Conservation (phyloP, 805 yeast species). For the Ogataea neopini region DNA sequence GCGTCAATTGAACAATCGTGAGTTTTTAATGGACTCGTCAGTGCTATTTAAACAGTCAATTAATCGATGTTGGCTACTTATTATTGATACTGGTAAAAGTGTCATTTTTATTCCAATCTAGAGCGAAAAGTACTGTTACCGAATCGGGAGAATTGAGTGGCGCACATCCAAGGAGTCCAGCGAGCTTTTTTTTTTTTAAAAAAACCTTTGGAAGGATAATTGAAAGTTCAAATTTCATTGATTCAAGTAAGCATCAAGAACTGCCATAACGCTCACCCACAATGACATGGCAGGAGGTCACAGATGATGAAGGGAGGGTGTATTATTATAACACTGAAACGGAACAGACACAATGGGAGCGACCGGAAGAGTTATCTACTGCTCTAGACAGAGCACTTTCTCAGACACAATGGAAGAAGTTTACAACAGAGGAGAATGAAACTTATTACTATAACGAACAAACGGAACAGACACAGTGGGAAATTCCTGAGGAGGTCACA, state of each 20-base stretch:
- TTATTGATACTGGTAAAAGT: conserved; percentile 1
- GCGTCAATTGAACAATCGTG: conserved; percentile 1
- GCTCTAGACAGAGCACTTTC: conserved; percentile 45
- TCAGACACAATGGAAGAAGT: conserved; percentile 53
- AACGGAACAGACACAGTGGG: conserved; percentile 78
- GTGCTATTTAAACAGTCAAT: background rate
- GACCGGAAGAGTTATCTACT: conserved; percentile 56
- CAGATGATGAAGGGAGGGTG: conserved; percentile 62
- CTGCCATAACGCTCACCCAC: background rate
- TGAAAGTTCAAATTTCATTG: background rate
- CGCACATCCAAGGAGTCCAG: conserved; percentile 4
- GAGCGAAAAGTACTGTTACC: conserved; percentile 3
- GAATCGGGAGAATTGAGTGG: conserved; percentile 11
- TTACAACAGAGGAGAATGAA: conserved; percentile 55
- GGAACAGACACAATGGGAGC: conserved; percentile 77
- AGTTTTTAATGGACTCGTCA: background rate
- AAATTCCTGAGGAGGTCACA: conserved; percentile 56
- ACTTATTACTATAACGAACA: conserved; percentile 66
- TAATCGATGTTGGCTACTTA: background rate
- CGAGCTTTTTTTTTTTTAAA: background rate
- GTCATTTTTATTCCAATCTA: conserved; percentile 2
- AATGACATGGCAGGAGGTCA: conserved; percentile 61
- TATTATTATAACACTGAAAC: conserved; percentile 73
- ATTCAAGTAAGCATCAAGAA: too few relatives aligned
- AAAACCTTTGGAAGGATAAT: background rate